Conservation (phyloP, 1,284 basidiomycete genomes). For the Mycosarcoma maydis region DNA sequence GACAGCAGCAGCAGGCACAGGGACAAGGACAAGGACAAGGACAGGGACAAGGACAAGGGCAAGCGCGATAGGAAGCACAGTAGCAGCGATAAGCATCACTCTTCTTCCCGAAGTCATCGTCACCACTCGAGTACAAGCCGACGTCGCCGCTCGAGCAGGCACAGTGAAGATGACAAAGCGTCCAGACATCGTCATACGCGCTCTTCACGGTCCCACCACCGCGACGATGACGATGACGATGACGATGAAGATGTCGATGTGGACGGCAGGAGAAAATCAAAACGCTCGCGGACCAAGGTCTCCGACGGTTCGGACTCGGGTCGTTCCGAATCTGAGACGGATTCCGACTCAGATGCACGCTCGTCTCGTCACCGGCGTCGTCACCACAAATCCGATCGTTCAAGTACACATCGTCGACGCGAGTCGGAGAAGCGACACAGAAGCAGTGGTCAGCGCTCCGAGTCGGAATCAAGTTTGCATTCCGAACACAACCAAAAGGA, state of each 20-base stretch:
- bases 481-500: conserved; percentile 4
- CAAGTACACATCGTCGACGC: conserved; percentile 8
- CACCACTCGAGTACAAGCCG: conserved; percentile 23
- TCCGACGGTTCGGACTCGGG: conserved; percentile 6
- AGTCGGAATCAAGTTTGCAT: conserved; percentile 4
- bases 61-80: conserved; percentile 10
- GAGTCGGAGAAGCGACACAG: conserved; percentile 14
- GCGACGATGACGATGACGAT: conserved; percentile 9
- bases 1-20: conserved; percentile 22
- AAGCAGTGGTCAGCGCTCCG: conserved; percentile 19
- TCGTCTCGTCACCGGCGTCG: conserved; percentile 18
- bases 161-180: conserved; percentile 21
- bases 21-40: conserved; percentile 12
- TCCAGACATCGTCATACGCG: conserved; percentile 11
- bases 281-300: conserved; percentile 19
- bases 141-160: conserved; percentile 22
- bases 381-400: conserved; percentile 20
- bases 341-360: conserved; percentile 1
- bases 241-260: conserved; percentile 9
- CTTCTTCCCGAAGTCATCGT: conserved; percentile 19
- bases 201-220: conserved; percentile 22
- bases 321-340: conserved; percentile 8
- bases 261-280: conserved; percentile 8
- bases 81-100: conserved; percentile 29
- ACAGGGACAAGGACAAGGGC: conserved; percentile 15